phyloP scores from a whole-genome alignment of 352 stramenopile species.

The Pythium aristosporum region DNA sequence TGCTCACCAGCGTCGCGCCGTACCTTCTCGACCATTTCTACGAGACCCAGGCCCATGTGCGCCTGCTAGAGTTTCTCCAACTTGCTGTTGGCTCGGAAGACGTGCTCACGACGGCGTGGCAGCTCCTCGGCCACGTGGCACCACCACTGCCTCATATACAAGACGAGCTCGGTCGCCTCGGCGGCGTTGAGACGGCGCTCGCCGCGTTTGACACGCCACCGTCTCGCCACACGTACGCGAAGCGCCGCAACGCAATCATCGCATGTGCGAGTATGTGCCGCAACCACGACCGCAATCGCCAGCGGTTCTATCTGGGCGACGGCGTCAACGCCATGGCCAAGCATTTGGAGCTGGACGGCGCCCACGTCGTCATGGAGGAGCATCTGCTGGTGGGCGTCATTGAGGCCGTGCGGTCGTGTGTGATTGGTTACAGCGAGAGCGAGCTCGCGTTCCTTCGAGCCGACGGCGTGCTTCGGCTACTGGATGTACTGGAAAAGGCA shows the following conservation, averaged over 20 bases:
- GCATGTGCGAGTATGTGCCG: conserved; percentile 58
- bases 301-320: conserved; percentile 47
- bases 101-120: conserved; percentile 43
- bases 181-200: conserved; percentile 51
- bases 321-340: conserved; percentile 44
- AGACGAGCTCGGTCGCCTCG: conserved; percentile 43
- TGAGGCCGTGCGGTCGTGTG: conserved; percentile 61
- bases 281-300: conserved; percentile 45
- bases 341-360: conserved; percentile 47
- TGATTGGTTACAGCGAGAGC: conserved; percentile 52
- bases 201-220: conserved; percentile 44
- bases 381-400: conserved; percentile 65
- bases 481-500: conserved; percentile 51
- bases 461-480: conserved; percentile 57
- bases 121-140: conserved; percentile 55
- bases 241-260: conserved; percentile 64
- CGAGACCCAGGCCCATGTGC: conserved; percentile 46
- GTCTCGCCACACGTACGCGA: conserved; percentile 54
- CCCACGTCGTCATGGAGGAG: conserved; percentile 61
- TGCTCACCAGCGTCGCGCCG: conserved; percentile 53
- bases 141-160: conserved; percentile 35
- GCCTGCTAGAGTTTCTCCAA: conserved; percentile 54
- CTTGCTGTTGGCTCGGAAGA: conserved; percentile 36
- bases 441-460: conserved; percentile 60
- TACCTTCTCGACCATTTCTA: conserved; percentile 60